These are phyloP conservation scores for Rosa chinensis DNA, from an alignment of 306 rosid genomes.

Conservation along the genomic window DNA sequence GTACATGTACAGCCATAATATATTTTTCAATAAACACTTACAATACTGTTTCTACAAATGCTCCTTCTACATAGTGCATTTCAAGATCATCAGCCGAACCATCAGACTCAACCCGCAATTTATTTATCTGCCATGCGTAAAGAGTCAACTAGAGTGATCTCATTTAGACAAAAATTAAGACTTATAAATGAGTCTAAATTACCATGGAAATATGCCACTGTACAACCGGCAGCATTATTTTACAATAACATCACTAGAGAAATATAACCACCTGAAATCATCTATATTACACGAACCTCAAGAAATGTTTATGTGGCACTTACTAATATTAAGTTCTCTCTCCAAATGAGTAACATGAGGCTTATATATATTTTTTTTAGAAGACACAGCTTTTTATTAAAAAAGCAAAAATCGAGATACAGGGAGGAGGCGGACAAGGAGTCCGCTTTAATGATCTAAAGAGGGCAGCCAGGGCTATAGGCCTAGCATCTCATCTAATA, in stretches of 20 bases:
- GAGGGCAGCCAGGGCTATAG: too few relatives aligned
- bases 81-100: conserved; percentile 63
- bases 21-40: conserved; percentile 40
- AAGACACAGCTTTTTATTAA: too few relatives aligned
- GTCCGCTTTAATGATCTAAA: too few relatives aligned
- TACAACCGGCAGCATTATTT: not conserved
- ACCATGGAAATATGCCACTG: not conserved
- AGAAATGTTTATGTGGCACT: not conserved
- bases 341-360: conserved; percentile 4
- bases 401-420: too few relatives aligned
- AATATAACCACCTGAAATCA: not conserved
- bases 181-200: not conserved
- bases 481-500: too few relatives aligned
- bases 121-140: conserved; percentile 64
- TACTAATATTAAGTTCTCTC: not conserved
- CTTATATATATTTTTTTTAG: not conserved
- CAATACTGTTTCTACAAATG: conserved; percentile 91
- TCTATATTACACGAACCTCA: not conserved
- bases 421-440: too few relatives aligned
- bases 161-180: conserved; percentile 20
- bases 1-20: not conserved
- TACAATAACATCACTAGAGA: not conserved
- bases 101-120: conserved; percentile 65
- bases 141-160: conserved; percentile 7
- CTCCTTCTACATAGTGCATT: conserved; percentile 80